Evolutionary conservation across 805 yeast species (phyloP).

Genomic region (Metschnikowia koreensis): DNA sequence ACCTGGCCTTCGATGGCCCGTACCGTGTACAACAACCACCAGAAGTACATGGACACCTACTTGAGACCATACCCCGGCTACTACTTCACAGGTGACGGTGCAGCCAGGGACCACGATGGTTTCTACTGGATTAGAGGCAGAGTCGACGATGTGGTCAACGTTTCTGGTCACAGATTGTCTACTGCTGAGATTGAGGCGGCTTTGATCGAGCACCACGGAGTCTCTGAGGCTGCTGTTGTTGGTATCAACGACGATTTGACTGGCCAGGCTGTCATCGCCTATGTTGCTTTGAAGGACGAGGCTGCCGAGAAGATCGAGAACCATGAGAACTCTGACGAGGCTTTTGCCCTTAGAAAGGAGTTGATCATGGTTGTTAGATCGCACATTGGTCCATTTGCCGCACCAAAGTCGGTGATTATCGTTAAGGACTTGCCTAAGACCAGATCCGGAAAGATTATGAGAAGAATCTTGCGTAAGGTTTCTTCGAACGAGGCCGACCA

Average conservation of each 20-base stretch:
- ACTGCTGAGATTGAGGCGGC: conserved; percentile 89
- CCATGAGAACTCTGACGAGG: conserved; percentile 42
- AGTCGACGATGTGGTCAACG: conserved; percentile 87
- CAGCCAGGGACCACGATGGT: conserved; percentile 81
- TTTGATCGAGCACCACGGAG: conserved; percentile 64
- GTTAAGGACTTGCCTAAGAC: conserved; percentile 83
- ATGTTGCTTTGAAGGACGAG: conserved; percentile 66
- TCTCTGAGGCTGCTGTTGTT: conserved; percentile 80
- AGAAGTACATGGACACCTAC: conserved; percentile 76
- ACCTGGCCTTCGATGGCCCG: conserved; percentile 89
- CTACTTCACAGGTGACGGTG: conserved; percentile 89
- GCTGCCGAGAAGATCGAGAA: conserved; percentile 26
- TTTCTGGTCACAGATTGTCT: conserved; percentile 83
- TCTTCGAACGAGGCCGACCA: conserved; percentile 76
- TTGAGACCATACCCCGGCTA: conserved; percentile 77
- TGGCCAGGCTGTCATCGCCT: conserved; percentile 84
- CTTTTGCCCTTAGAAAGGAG: conserved; percentile 56
- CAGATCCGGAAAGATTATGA: conserved; percentile 84
- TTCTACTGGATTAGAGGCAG: conserved; percentile 84
- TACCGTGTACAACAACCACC: conserved; percentile 75
- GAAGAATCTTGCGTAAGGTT: conserved; percentile 78
- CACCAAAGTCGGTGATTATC: conserved; percentile 70
- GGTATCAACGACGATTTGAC: conserved; percentile 82
- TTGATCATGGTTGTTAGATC: conserved; percentile 68
- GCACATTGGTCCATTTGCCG: conserved; percentile 85